A percentile compares a stretch with the other conserved stretches of the same genome.
Evolutionary conservation across 257 asterid genomes (phyloP).

Genomic region (Coffea canephora): DNA sequence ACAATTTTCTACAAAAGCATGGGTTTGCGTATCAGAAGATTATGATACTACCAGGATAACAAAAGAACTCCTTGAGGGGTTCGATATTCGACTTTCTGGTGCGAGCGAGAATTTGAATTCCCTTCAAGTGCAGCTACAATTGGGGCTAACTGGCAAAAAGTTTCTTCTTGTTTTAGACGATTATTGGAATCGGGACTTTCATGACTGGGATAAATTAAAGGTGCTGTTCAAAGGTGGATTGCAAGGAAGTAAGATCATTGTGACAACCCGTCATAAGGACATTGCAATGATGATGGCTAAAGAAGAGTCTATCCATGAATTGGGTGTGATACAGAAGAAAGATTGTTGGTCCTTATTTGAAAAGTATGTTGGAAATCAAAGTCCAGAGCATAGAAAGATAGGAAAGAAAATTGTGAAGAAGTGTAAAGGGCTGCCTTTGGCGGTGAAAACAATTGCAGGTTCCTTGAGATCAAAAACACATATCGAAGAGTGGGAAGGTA

Average conservation of each 20-base stretch:
- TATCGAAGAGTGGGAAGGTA: not conserved
- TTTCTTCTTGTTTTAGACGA: constrained; percentile 61
- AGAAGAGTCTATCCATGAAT: not conserved
- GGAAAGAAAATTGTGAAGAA: constrained; percentile 5
- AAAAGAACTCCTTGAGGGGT: constrained; percentile 19
- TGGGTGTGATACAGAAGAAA: not conserved
- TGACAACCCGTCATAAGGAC: constrained; percentile 50
- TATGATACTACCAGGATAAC: constrained; percentile 48
- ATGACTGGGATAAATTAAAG: constrained; percentile 37
- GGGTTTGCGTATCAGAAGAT: constrained; percentile 52
- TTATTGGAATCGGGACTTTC: constrained; percentile 47
- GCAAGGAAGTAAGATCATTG: constrained; percentile 43
- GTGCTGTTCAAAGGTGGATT: constrained; percentile 40
- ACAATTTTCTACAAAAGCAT: constrained; percentile 37
- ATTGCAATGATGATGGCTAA: constrained; percentile 40
- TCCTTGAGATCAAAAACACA: not conserved
- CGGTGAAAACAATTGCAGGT: constrained; percentile 17
- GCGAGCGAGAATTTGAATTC: constrained; percentile 32
- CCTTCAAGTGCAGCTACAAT: constrained; percentile 45
- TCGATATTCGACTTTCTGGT: constrained; percentile 29
- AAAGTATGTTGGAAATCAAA: constrained; percentile 1
- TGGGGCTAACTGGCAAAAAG: constrained; percentile 38
- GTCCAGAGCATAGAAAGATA: not conserved
- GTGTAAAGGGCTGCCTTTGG: constrained; percentile 18
- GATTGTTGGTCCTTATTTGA: constrained; percentile 12